Evolutionary conservation across 179 eudicot species (phyloP).

Genomic region (Camellia oleifera): DNA sequence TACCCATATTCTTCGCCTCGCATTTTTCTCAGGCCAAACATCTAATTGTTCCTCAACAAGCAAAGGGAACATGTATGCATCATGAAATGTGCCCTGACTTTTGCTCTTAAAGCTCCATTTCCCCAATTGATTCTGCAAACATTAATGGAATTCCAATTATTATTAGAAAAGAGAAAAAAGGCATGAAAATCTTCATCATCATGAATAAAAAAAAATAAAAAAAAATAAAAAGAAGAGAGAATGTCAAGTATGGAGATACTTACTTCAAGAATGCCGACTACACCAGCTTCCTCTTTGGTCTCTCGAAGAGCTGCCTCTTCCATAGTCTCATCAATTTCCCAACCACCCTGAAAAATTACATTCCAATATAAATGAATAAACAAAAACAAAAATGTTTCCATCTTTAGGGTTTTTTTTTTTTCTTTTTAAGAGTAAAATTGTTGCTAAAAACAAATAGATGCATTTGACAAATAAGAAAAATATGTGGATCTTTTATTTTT

Average conservation of each 20-base stretch:
- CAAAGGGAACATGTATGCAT: slow-evolving; percentile 22
- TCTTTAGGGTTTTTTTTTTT: too few species aligned
- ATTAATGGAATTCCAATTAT: background rate
- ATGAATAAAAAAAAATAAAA: background rate
- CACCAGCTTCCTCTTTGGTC: slow-evolving; percentile 23
- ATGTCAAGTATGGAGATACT: background rate
- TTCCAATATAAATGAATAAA: background rate
- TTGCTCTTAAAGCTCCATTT: slow-evolving; percentile 26
- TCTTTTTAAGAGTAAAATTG: too few species aligned
- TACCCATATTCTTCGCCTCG: slow-evolving; percentile 22
- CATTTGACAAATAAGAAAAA: too few species aligned
- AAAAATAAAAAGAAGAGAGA: background rate
- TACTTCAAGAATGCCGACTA: slow-evolving; percentile 14
- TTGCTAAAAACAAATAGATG: too few species aligned
- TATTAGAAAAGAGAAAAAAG: background rate
- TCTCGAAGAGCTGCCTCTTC: slow-evolving; percentile 21
- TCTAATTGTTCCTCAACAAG: slow-evolving; percentile 20
- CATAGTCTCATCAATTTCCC: slow-evolving; percentile 23
- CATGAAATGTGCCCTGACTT: slow-evolving; percentile 20
- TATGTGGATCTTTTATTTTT: too few species aligned
- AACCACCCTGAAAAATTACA: slow-evolving; percentile 22
- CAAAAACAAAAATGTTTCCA: too few species aligned
- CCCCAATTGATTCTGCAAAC: slow-evolving; percentile 20
- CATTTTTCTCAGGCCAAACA: slow-evolving; percentile 23
- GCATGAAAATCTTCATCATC: background rate